These are phyloP conservation scores for Penicillium steckii DNA, from an alignment of 495 filamentous ascomycete genomes.

Conservation along the genomic window DNA sequence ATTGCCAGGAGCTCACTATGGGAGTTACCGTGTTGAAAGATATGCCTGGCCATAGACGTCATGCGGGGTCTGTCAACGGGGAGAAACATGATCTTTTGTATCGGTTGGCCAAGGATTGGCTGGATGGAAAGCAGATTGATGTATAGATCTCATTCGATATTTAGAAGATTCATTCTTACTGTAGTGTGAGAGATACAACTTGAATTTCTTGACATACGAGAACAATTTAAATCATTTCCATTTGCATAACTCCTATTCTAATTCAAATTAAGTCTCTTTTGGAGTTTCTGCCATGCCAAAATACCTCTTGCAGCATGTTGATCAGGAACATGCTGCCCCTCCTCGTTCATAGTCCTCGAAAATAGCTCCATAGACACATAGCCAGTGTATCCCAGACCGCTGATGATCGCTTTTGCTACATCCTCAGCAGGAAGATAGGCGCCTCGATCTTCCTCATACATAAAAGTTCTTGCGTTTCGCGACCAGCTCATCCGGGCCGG, in stretches of 20 bases:
- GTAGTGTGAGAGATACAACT: not conserved
- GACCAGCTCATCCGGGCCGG: slow-evolving; percentile 72
- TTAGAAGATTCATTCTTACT: not conserved
- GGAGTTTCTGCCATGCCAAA: slow-evolving; percentile 51
- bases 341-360: slow-evolving; percentile 53
- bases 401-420: slow-evolving; percentile 50
- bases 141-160: slow-evolving; percentile 15
- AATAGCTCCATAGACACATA: slow-evolving; percentile 74
- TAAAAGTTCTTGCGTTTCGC: slow-evolving; percentile 69
- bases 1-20: slow-evolving; percentile 49
- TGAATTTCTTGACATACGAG: no score
- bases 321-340: slow-evolving; percentile 49
- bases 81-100: slow-evolving; percentile 49
- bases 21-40: slow-evolving; percentile 39
- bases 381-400: slow-evolving; percentile 60
- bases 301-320: slow-evolving; percentile 61
- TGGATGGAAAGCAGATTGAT: slow-evolving; percentile 43
- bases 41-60: slow-evolving; percentile 47
- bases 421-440: slow-evolving; percentile 59
- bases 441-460: slow-evolving; percentile 61
- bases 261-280: slow-evolving; percentile 6
- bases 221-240: no score
- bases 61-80: slow-evolving; percentile 36
- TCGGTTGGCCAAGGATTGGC: slow-evolving; percentile 44
- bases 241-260: not conserved